phyloP scores from a whole-genome alignment of 148 eudicot species.

The Rheum nobile region DNA sequence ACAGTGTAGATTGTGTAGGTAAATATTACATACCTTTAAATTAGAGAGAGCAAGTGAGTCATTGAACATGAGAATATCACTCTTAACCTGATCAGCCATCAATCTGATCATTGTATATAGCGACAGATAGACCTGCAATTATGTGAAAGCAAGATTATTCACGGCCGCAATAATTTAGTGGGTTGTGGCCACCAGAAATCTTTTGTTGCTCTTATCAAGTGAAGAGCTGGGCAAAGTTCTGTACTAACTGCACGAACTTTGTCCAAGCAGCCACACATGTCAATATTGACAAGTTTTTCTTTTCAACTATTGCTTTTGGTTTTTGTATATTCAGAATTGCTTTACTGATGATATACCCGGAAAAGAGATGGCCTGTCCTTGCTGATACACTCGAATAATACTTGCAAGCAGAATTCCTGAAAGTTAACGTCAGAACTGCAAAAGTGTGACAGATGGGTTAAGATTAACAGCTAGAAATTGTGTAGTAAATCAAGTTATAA shows the following conservation, averaged over 20 bases:
- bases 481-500: not conserved
- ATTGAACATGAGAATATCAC: constrained; percentile 19
- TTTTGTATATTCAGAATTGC: not conserved
- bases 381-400: constrained; percentile 92
- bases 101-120: constrained; percentile 58
- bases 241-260: not conserved
- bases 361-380: constrained; percentile 91
- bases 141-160: not conserved
- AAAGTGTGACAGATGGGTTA: not conserved
- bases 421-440: constrained; percentile 74
- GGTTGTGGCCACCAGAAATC: not conserved
- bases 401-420: constrained; percentile 93
- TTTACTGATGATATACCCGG: constrained; percentile 35
- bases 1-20: not conserved
- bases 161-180: not conserved
- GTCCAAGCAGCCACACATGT: not conserved
- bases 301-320: not conserved
- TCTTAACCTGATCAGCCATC: constrained; percentile 53
- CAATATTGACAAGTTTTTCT: not conserved
- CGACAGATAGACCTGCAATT: constrained; percentile 75
- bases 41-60: constrained; percentile 56
- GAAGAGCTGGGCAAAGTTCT: not conserved
- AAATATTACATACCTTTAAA: constrained; percentile 50
- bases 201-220: not conserved
- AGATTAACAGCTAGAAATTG: not conserved